phyloP scores from a whole-genome alignment of 305 asterid genomes.

The Fraxinus platypoda region DNA sequence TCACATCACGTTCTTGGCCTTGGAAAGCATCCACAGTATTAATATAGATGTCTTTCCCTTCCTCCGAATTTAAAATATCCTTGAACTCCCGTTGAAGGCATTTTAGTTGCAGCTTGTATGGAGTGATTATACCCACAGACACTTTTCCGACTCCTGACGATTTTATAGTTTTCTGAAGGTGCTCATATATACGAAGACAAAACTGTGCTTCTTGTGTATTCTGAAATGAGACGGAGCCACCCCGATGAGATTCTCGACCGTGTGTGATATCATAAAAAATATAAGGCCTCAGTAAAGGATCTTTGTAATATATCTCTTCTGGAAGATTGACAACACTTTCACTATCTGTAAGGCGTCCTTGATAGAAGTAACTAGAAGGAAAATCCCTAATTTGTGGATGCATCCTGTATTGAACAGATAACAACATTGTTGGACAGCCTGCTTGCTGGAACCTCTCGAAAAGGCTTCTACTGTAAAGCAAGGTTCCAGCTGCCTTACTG shows the following conservation, averaged over 20 bases:
- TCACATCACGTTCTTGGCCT: slow-evolving; percentile 98
- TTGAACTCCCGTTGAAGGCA: slow-evolving; percentile 95
- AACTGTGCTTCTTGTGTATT: slow-evolving; percentile 94
- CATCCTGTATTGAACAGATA: slow-evolving; percentile 97
- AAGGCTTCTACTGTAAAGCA: slow-evolving; percentile 94
- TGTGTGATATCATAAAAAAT: slow-evolving; percentile 77
- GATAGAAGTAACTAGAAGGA: slow-evolving; percentile 93
- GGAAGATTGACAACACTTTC: slow-evolving; percentile 76
- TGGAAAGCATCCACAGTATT: slow-evolving; percentile 99
- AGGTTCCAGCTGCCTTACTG: slow-evolving; percentile 97
- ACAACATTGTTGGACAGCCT: slow-evolving; percentile 96
- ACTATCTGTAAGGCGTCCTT: slow-evolving; percentile 97
- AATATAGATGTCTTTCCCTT: slow-evolving; percentile 89
- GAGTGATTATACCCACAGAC: slow-evolving; percentile 94
- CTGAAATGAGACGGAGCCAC: slow-evolving; percentile 91
- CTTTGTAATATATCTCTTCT: slow-evolving; percentile 81
- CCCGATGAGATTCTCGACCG: slow-evolving; percentile 96
- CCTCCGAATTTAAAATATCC: slow-evolving; percentile 80
- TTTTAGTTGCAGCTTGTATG: slow-evolving; percentile 92
- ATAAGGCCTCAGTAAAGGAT: slow-evolving; percentile 74
- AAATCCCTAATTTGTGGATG: slow-evolving; percentile 95
- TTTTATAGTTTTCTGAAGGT: slow-evolving; percentile 70
- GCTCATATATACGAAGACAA: slow-evolving; percentile 88
- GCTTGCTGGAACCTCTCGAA: slow-evolving; percentile 98
- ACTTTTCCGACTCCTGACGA: slow-evolving; percentile 71